Base-by-base conservation (phyloP, 1,284 basidiomycete species). In the Papiliotrema terrestris region DNA sequence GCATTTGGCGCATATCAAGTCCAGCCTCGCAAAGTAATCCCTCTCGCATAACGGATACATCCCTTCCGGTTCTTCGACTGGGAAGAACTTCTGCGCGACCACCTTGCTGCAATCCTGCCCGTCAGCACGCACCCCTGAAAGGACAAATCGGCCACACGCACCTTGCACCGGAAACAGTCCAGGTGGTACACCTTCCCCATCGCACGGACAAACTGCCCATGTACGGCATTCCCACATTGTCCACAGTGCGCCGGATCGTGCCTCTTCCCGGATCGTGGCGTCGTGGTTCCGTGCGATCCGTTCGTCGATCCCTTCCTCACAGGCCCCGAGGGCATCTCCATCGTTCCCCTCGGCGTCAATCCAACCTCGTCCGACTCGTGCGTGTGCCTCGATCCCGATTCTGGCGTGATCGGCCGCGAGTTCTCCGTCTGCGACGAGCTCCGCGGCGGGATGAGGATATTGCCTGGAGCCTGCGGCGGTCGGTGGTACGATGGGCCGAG, bases 11-110 rank as follows among this genome's bases (percentile, higher is more conserved):
- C 96, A 99, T 61, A 99, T 93, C 66, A 99, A 83, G 77, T 94
- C 92, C 53, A 99, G 83, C 48, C 96, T 84, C 62, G 91, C 85
- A 78, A 99, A 99, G 77, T 98, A 98, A 76, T 98, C 96, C 55
- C 91, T 86, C 68, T 98, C 95, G 78, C 96, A 98, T n/a, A 97
- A 82, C 36, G 93, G 93, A 63, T 88, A 86, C 70, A 85, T 87
- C 60, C 87, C 86, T 71, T 91, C 88, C 1, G 88, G 87, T 43
- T 75, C 74, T 68, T 96, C 91, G 69, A 97, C 91, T 35, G 96
- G 95, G 78, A 99, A 99, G 82, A 99, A 99, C 78, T 98, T 99
- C 65, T 89, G 89, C 20, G 95, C 95, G 43, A 99, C 95, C 50
- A 97, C 89, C 69, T 89, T 88, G 66, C 91, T 87, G 73, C 95